Conservation (phyloP, 2,329 filamentous ascomycete genomes). For the Leptographium lundbergii region DNA sequence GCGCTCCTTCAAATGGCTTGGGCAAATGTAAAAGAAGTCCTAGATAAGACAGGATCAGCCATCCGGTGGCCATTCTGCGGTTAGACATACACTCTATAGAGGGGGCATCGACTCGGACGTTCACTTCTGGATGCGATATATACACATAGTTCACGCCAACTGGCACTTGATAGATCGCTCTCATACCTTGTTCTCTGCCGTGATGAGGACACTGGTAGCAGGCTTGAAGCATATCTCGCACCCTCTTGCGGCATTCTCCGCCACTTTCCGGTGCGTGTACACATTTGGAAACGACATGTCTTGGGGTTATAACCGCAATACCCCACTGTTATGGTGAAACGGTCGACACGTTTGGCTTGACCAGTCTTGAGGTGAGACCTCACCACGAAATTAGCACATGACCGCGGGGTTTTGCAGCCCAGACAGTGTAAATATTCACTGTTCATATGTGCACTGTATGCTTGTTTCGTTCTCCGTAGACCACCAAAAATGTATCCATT, state of each 20-base stretch:
- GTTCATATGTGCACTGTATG: neutral
- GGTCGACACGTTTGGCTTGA: neutral
- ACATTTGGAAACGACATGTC: slow-evolving; percentile 56
- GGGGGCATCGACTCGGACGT: too few species aligned
- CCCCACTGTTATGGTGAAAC: neutral
- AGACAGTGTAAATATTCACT: neutral
- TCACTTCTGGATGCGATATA: neutral
- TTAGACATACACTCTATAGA: too few species aligned
- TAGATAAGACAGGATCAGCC: slow-evolving; percentile 11
- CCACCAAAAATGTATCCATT: neutral
- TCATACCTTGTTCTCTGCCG: slow-evolving; percentile 71
- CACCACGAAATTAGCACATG: neutral
- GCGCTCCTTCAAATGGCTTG: slow-evolving; percentile 67
- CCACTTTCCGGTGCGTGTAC: slow-evolving; percentile 77
- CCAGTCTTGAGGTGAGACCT: neutral
- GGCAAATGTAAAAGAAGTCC: slow-evolving; percentile 90
- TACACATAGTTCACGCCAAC: neutral
- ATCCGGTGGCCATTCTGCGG: neutral
- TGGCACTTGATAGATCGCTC: neutral
- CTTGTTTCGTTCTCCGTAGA: too few species aligned
- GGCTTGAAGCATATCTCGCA: slow-evolving; percentile 91
- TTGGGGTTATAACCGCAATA: neutral
- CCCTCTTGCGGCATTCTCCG: slow-evolving; percentile 67
- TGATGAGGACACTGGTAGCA: slow-evolving; percentile 75
- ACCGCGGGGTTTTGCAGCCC: neutral